Conservation (phyloP, 106 monocot genomes). For the Xerophyta viscosa region DNA sequence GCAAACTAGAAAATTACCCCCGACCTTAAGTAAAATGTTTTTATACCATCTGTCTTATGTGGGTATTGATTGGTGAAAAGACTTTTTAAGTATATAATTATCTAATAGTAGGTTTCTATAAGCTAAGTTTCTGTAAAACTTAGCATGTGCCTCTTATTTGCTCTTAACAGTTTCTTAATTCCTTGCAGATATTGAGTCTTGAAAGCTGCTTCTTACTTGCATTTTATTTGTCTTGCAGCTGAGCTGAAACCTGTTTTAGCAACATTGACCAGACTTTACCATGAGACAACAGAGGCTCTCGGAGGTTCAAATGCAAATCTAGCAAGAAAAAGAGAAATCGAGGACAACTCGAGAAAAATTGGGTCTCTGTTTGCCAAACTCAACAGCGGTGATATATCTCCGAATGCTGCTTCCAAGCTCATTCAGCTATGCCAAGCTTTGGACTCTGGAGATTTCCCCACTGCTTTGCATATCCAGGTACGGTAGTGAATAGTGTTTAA, state of each 20-base stretch:
- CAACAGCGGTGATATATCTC: slow-evolving; percentile 80
- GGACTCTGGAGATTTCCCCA: slow-evolving; percentile 58
- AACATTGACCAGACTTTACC: slow-evolving; percentile 80
- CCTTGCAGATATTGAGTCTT: too few relatives aligned
- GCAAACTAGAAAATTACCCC: too few relatives aligned
- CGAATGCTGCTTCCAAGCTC: slow-evolving; percentile 80
- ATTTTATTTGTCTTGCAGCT: slow-evolving; percentile 40
- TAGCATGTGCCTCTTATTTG: too few relatives aligned
- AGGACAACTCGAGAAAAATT: slow-evolving; percentile 92
- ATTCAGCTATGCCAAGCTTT: slow-evolving; percentile 70
- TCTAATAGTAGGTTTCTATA: too few relatives aligned
- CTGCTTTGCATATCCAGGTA: slow-evolving; percentile 93
- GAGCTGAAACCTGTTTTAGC: slow-evolving; percentile 71
- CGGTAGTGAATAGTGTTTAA: background rate
- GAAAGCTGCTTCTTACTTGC: background rate
- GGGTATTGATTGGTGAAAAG: too few relatives aligned
- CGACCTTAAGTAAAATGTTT: too few relatives aligned
- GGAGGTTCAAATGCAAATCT: slow-evolving; percentile 74
- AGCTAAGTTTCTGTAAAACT: too few relatives aligned
- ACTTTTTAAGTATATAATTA: too few relatives aligned
- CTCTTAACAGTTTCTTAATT: too few relatives aligned
- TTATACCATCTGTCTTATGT: too few relatives aligned
- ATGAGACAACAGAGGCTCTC: slow-evolving; percentile 73
- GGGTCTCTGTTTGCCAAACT: slow-evolving; percentile 80
- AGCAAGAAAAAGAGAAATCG: slow-evolving; percentile 86